phyloP scores from a whole-genome alignment of 371 early-diverging fungal genomes.

The Mucor ambiguus region DNA sequence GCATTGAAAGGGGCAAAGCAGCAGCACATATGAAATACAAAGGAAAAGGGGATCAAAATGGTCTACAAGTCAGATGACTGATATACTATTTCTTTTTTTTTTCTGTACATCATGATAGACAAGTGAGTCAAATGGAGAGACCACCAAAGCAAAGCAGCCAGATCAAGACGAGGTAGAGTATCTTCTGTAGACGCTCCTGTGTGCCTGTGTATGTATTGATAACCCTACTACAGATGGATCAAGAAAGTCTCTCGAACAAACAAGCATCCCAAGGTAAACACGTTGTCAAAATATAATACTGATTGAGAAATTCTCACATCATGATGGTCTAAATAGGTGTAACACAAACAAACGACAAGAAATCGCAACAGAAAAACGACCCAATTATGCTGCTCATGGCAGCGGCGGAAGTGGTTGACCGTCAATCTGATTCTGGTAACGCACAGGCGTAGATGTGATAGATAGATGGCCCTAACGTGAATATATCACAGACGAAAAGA shows the following conservation, averaged over 20 bases:
- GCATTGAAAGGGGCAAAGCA: slow-evolving; percentile 3
- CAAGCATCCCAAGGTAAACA: neutral
- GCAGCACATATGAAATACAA: slow-evolving; percentile 3
- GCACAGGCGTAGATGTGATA: neutral
- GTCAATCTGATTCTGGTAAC: slow-evolving; percentile 9
- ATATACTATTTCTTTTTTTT: neutral
- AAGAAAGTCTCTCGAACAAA: neutral
- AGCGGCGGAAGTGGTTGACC: slow-evolving; percentile 47
- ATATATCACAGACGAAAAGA: neutral
- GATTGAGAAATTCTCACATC: neutral
- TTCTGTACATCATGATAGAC: slow-evolving; percentile 1
- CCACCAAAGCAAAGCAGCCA: neutral
- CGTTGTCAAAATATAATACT: neutral
- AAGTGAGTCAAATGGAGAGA: neutral
- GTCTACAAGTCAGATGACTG: slow-evolving; percentile 19
- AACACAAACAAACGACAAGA: slow-evolving; percentile 10
- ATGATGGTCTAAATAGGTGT: slow-evolving; percentile 2
- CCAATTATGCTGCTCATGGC: slow-evolving; percentile 50
- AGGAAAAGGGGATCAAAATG: slow-evolving; percentile 4
- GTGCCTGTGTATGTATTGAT: neutral
- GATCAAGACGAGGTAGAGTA: slow-evolving; percentile 5
- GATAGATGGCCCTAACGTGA: too few relatives aligned
- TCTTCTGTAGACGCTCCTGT: neutral
- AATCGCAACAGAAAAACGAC: slow-evolving; percentile 27
- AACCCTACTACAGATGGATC: too few relatives aligned